These are phyloP conservation scores for Penicillium herquei DNA, from an alignment of 495 filamentous ascomycete genomes.

Conservation along the genomic window DNA sequence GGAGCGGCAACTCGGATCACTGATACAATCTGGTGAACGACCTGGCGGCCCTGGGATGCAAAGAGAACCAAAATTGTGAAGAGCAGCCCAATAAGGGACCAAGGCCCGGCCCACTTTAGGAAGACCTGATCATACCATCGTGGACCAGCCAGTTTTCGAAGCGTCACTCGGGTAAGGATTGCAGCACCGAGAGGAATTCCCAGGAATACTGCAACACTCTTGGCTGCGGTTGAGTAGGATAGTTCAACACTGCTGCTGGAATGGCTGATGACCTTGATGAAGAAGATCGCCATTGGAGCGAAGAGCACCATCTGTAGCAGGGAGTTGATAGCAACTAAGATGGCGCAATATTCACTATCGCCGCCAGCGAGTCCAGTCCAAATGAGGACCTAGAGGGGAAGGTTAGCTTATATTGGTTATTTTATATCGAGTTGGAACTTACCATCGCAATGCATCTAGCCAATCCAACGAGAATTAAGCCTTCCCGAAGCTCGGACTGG, in stretches of 20 bases:
- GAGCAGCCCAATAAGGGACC: conserved; percentile 78
- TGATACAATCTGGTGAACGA: conserved; percentile 80
- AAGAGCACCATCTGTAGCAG: conserved; percentile 84
- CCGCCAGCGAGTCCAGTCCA: conserved; percentile 80
- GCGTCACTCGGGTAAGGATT: conserved; percentile 65
- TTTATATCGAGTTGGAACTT: conserved; percentile 11
- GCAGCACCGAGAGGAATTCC: conserved; percentile 83
- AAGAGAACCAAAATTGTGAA: conserved; percentile 87
- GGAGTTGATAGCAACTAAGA: conserved; percentile 86
- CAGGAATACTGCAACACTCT: conserved; percentile 78
- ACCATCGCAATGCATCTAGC: conserved; percentile 85
- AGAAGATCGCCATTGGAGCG: conserved; percentile 76
- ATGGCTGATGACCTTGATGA: conserved; percentile 65
- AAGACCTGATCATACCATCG: conserved; percentile 68
- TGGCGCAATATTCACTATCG: conserved; percentile 82
- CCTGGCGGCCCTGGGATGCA: conserved; percentile 73
- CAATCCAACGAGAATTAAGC: conserved; percentile 73
- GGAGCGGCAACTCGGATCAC: conserved; percentile 79
- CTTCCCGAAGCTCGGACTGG: conserved; percentile 61
- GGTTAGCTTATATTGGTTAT: neutral
- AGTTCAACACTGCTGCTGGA: conserved; percentile 39
- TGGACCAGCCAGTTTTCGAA: conserved; percentile 53
- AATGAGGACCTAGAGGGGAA: conserved; percentile 59
- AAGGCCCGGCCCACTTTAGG: conserved; percentile 65
- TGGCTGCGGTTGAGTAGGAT: conserved; percentile 70